Evolutionary conservation across 441 rosid genomes (phyloP).

Genomic region (Melastoma candidum): DNA sequence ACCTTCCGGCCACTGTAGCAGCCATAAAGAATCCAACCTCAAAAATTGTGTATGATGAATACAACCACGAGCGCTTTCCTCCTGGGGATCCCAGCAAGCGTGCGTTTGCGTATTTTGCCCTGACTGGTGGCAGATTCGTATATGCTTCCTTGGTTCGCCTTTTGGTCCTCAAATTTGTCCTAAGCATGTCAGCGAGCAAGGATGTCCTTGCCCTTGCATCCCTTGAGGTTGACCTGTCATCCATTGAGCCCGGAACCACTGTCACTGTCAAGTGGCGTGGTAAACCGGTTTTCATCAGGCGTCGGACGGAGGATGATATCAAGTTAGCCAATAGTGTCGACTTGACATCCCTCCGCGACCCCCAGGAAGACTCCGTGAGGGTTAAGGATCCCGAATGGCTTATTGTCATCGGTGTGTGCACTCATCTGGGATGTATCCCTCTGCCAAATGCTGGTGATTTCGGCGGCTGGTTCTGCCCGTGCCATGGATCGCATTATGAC

Average conservation of each 20-base stretch:
- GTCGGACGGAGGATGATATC: conserved; percentile 86
- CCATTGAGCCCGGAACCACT: conserved; percentile 87
- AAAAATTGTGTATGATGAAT: conserved; percentile 70
- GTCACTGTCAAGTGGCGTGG: conserved; percentile 98
- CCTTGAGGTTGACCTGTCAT: conserved; percentile 84
- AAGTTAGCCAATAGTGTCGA: conserved; percentile 78
- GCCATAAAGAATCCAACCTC: conserved; percentile 78
- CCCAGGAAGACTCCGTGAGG: conserved; percentile 70
- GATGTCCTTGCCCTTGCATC: conserved; percentile 95
- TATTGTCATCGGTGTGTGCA: conserved; percentile 85
- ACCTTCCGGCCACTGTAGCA: conserved; percentile 52
- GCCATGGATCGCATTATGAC: conserved; percentile 96
- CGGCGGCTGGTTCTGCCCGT: conserved; percentile 98
- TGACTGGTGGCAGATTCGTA: conserved; percentile 87
- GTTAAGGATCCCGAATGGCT: conserved; percentile 98
- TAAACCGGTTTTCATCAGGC: conserved; percentile 87
- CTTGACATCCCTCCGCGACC: conserved; percentile 73
- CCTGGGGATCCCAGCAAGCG: conserved; percentile 99
- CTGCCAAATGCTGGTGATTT: conserved; percentile 96
- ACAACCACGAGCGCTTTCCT: conserved; percentile 80
- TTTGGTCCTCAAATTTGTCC: conserved; percentile 69
- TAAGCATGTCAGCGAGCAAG: conserved; percentile 97
- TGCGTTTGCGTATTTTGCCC: conserved; percentile 88
- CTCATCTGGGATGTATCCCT: conserved; percentile 92
- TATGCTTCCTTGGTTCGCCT: conserved; percentile 87